phyloP scores from a whole-genome alignment of 2,329 filamentous ascomycete genomes.

The Colletotrichum higginsianum region DNA sequence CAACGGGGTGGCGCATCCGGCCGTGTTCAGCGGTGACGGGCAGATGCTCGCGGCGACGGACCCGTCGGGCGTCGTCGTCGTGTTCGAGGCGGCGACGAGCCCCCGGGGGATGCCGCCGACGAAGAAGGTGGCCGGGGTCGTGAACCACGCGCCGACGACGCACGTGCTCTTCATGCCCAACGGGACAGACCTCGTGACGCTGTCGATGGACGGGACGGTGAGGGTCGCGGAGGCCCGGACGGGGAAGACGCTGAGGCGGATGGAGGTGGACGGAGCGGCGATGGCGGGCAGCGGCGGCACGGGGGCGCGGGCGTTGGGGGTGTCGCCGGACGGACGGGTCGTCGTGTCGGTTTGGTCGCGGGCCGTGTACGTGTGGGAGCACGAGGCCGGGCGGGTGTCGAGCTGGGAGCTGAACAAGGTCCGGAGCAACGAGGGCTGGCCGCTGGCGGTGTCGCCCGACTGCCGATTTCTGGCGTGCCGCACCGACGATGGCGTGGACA shows the following conservation, averaged over 20 bases:
- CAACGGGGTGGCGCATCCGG: conserved; percentile 11
- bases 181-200: conserved; percentile 51
- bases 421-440: conserved; percentile 57
- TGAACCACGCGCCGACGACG: conserved; percentile 56
- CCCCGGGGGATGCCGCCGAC: conserved; percentile 16
- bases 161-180: conserved; percentile 55
- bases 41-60: conserved; percentile 27
- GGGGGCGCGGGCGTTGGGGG: conserved; percentile 52
- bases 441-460: conserved; percentile 57
- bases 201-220: conserved; percentile 55
- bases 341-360: conserved; percentile 57
- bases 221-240: conserved; percentile 53
- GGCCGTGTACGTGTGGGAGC: conserved; percentile 56
- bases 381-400: conserved; percentile 50
- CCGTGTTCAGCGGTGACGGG: conserved; percentile 19
- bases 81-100: conserved; percentile 21
- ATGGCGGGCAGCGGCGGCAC: conserved; percentile 20
- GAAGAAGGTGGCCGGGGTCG: conserved; percentile 49
- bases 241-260: conserved; percentile 53
- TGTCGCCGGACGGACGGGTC: conserved; percentile 51
- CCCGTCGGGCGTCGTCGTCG: conserved; percentile 5
- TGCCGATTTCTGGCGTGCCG: conserved; percentile 55
- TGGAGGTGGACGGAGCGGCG: conserved; percentile 52
- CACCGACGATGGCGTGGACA: conserved; percentile 59
- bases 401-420: conserved; percentile 54